Evolutionary conservation across 2,329 filamentous ascomycete genomes (phyloP), one percentile per base, ranked within the genome.

Genomic region (Exophiala phaeomuriformis): DNA sequence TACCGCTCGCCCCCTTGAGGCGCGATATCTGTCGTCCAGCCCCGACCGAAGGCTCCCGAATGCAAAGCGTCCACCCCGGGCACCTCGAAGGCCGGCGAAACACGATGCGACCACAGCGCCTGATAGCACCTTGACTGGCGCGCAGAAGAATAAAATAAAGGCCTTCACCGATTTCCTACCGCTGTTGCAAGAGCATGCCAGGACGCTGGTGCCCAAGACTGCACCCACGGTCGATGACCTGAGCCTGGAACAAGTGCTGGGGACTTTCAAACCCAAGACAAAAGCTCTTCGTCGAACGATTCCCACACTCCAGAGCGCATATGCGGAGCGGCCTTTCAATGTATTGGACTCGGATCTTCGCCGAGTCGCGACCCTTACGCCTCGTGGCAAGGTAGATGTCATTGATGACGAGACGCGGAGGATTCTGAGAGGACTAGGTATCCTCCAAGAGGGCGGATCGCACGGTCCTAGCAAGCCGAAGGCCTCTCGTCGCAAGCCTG

Each of bases 261-360:
- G 42, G 12, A 19, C 36, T 36, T 43, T 55, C 42, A 39, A 31
- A 42, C 27, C 12, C 33, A 37, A 37, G 12, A 31, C 8, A 8
- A 27, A 27, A 27, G 39, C 39, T 5, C 39, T 41, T 3, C 39
- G 39, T 27, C n/a, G 19, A 27, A 10, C 39, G 28, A 41, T 41
- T 6, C 39, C 52, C 5, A 50, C 10, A 12, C 52, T 55, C 10
- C 41, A 50, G 30, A 31, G 36, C 2, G 35, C 31, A 3, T 55
- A 55, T 8, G 12, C 37, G 8, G 52, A 47, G 28, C 47, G 41
- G 1, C 37, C 32, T n/a, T 55, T 47, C 33, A 19, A 42, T 28
- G 47, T 46, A 37, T 42, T 55, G 52, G 42, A 55, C 42, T 31
- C 33, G 30, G 52, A 55, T 28, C 47, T 55, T n/a, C 28, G 33